Evolutionary conservation across 1,284 basidiomycete genomes (phyloP).

Genomic region (Neonothopanus nambi): DNA sequence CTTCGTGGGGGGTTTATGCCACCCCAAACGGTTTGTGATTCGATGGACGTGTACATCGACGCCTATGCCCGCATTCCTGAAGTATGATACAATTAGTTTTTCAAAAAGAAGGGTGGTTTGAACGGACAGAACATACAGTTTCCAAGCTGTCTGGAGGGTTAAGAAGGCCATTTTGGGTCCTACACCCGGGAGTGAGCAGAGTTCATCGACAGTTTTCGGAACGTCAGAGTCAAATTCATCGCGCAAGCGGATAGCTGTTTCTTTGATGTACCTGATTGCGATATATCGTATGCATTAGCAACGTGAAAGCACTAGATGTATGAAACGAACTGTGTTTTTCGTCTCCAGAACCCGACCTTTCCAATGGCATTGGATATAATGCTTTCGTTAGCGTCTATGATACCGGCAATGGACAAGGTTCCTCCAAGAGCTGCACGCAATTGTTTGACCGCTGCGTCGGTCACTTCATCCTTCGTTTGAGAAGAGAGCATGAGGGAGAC

Average conservation of each 20-base stretch:
- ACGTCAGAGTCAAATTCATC: slow-evolving; percentile 80
- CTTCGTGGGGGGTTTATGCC: slow-evolving; percentile 8
- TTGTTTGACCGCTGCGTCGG: slow-evolving; percentile 79
- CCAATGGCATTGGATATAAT: slow-evolving; percentile 74
- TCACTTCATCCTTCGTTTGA: slow-evolving; percentile 94
- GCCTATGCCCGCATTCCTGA: slow-evolving; percentile 90
- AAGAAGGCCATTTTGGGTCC: slow-evolving; percentile 95
- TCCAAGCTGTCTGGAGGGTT: slow-evolving; percentile 83
- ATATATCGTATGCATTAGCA: neutral
- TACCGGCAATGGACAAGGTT: slow-evolving; percentile 66
- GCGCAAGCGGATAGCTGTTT: slow-evolving; percentile 65
- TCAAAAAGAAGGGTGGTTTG: neutral
- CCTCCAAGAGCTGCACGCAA: slow-evolving; percentile 70
- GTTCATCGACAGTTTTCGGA: slow-evolving; percentile 82
- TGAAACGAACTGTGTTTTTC: slow-evolving; percentile 73
- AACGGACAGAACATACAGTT: slow-evolving; percentile 53
- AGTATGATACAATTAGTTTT: neutral
- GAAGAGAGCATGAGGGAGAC: slow-evolving; percentile 95
- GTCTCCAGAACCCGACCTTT: slow-evolving; percentile 93
- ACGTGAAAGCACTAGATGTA: neutral
- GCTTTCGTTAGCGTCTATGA: slow-evolving; percentile 66
- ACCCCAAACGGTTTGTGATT: slow-evolving; percentile 7
- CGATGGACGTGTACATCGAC: slow-evolving; percentile 97
- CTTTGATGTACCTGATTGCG: slow-evolving; percentile 66
- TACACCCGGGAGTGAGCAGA: slow-evolving; percentile 84